Evolutionary conservation across 2,329 filamentous ascomycete species (phyloP).

Genomic region (Huntiella omanensis): DNA sequence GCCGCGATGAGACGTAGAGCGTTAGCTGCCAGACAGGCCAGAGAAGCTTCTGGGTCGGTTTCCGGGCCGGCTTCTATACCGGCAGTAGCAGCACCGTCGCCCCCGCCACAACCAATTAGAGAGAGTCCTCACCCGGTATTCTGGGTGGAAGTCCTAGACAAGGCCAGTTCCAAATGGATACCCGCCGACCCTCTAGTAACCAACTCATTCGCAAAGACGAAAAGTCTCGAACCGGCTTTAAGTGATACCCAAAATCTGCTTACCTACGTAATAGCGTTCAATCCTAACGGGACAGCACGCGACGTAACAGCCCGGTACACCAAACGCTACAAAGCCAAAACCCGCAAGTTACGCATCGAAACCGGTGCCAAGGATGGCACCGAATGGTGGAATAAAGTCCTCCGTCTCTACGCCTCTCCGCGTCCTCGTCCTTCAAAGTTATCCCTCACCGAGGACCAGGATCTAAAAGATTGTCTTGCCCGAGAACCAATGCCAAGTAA

Average conservation of each 20-base stretch:
- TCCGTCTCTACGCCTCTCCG: slow-evolving; percentile 28
- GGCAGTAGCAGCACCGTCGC: background rate
- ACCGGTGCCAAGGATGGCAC: slow-evolving; percentile 20
- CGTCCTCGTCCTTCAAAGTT: slow-evolving; percentile 33
- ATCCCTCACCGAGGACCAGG: slow-evolving; percentile 68
- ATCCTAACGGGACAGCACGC: slow-evolving; percentile 55
- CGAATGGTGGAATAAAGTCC: slow-evolving; percentile 33
- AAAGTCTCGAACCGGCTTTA: slow-evolving; percentile 64
- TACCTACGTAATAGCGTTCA: slow-evolving; percentile 70
- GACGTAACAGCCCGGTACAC: slow-evolving; percentile 81
- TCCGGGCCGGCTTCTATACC: background rate
- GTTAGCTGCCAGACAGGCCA: background rate
- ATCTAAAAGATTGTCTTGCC: slow-evolving; percentile 51
- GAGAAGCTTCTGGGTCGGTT: background rate
- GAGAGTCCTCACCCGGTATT: slow-evolving; percentile 71
- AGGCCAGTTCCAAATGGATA: slow-evolving; percentile 79
- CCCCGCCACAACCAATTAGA: background rate
- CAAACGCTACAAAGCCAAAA: slow-evolving; percentile 82
- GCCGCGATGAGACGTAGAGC: background rate
- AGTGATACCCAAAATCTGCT: slow-evolving; percentile 60
- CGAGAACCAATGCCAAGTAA: slow-evolving; percentile 73
- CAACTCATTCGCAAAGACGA: slow-evolving; percentile 51
- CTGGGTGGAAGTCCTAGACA: slow-evolving; percentile 85
- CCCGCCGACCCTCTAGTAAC: slow-evolving; percentile 74
- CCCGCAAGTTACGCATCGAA: slow-evolving; percentile 64